These are phyloP conservation scores for Ascochyta pisi DNA, from an alignment of 2,329 filamentous ascomycete genomes.

Conservation along the genomic window DNA sequence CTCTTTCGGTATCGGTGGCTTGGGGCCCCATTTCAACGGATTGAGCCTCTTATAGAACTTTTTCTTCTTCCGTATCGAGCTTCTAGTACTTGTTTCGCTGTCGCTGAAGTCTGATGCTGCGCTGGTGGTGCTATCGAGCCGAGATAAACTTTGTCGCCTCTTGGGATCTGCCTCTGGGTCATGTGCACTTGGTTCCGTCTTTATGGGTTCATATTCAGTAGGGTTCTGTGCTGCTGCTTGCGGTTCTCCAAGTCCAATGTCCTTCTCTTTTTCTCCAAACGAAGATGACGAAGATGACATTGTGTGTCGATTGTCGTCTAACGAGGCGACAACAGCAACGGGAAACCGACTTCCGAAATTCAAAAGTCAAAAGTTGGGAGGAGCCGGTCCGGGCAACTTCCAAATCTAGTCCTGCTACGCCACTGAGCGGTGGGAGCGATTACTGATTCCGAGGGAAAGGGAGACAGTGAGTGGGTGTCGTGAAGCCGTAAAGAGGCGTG, in stretches of 20 bases:
- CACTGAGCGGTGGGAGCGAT: neutral
- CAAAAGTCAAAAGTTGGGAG: neutral
- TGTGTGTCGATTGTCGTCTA: neutral
- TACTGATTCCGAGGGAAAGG: neutral
- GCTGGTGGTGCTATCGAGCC: conserved; percentile 39
- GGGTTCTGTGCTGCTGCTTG: conserved; percentile 43
- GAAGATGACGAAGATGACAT: conserved; percentile 36
- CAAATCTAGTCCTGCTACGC: neutral
- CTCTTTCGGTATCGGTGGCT: conserved; percentile 63
- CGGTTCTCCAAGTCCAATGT: conserved; percentile 45
- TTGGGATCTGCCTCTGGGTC: conserved; percentile 14
- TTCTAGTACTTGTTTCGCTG: conserved; percentile 36
- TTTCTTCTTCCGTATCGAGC: conserved; percentile 49
- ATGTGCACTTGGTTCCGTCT: conserved; percentile 44
- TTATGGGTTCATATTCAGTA: conserved; percentile 51
- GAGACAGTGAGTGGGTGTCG: neutral
- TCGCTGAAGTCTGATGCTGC: conserved; percentile 41
- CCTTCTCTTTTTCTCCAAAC: conserved; percentile 47
- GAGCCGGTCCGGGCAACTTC: conserved; percentile 1
- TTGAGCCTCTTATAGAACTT: conserved; percentile 68
- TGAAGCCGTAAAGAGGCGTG: conserved; percentile 4
- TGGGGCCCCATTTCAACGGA: conserved; percentile 56
- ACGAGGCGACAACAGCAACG: neutral
- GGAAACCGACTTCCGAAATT: conserved; percentile 6
- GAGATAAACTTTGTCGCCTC: conserved; percentile 27